Base-by-base conservation (phyloP, 495 filamentous ascomycete genomes). In the Lichenothelia convexa region DNA sequence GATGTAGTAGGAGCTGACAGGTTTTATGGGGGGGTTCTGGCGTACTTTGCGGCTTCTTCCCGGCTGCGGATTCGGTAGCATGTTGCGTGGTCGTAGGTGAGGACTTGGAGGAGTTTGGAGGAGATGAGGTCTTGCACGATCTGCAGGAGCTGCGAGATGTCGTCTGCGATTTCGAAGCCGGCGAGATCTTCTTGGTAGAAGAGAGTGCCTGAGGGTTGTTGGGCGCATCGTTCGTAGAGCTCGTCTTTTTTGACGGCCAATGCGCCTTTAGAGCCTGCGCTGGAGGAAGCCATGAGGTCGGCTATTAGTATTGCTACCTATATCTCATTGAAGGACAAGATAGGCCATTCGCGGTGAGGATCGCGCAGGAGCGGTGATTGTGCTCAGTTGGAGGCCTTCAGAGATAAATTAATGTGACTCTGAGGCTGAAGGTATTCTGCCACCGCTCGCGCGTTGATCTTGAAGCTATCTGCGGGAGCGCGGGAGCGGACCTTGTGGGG, bases 121-220 rank as follows among this genome's bases (percentile, higher is more conserved):
- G 38, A 40, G 19, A 36, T 33, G 16, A 54, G 41, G 3, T 42
- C 32, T 17, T 45, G 37, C 13, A 40, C 16, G 4, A 48, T 31
- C 11, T 12, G 19, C 13, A 45, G 30, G 9, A 51, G 41, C 18
- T 39, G 35, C 4, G 18, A 13, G 19, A 38, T 32, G 19, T 41
- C 26, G n/a, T 46, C 43, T 15, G 47, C 48, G 18, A 54, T 38
- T 8, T 43, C 30, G 35, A 48, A 38, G 42, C 39, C 42, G n/a
- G 36, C 21, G 13, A 54, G 43, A 22, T 54, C 50, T 30, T 43
- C 40, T 38, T 50, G 50, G 32, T 46, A 42, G 43, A 50, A 54
- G 36, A 50, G 15, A 24, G 42, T 44, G 21, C 37, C 44, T 21
- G 32, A 12, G 8, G 47, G 39, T 40, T 34, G 32, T 34, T 21